Evolutionary conservation across 371 early-diverging fungal genomes (phyloP).

Genomic region (Rhizopus arrhizus): DNA sequence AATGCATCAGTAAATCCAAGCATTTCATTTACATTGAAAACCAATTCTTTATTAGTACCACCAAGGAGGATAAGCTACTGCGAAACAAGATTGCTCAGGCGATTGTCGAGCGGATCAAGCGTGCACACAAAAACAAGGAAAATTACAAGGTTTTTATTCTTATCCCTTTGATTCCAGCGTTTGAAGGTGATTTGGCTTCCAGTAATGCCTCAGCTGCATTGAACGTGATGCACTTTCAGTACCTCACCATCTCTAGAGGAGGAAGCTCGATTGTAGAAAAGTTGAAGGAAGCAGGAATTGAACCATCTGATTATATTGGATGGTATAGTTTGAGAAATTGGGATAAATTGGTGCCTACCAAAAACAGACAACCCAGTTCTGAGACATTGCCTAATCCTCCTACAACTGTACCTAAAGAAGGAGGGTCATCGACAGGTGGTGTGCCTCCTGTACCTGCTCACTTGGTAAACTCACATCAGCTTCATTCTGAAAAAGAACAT

Average conservation of each 20-base stretch:
- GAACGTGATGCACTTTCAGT: constrained; percentile 83
- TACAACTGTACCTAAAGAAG: not conserved
- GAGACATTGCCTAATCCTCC: constrained; percentile 1
- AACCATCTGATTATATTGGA: constrained; percentile 78
- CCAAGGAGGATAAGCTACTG: constrained; percentile 40
- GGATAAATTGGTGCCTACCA: constrained; percentile 49
- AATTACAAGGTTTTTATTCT: constrained; percentile 84
- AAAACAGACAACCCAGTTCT: constrained; percentile 1
- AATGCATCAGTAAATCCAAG: constrained; percentile 75
- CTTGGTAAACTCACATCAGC: not conserved
- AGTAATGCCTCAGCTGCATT: constrained; percentile 75
- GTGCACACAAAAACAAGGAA: constrained; percentile 69
- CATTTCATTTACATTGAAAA: constrained; percentile 65
- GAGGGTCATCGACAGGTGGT: not conserved
- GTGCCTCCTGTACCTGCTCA: not conserved
- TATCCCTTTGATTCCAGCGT: constrained; percentile 91
- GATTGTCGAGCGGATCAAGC: constrained; percentile 72
- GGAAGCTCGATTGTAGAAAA: constrained; percentile 70
- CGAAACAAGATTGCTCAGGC: constrained; percentile 52
- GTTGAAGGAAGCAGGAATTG: constrained; percentile 65
- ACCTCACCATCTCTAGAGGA: constrained; percentile 79
- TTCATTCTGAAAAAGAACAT: not conserved
- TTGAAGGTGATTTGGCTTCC: constrained; percentile 80
- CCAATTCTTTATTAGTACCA: constrained; percentile 29
- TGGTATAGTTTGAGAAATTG: constrained; percentile 80